Evolutionary conservation across 75 land plant genomes (phyloP).

Genomic region (Adiantum capillusveneris): DNA sequence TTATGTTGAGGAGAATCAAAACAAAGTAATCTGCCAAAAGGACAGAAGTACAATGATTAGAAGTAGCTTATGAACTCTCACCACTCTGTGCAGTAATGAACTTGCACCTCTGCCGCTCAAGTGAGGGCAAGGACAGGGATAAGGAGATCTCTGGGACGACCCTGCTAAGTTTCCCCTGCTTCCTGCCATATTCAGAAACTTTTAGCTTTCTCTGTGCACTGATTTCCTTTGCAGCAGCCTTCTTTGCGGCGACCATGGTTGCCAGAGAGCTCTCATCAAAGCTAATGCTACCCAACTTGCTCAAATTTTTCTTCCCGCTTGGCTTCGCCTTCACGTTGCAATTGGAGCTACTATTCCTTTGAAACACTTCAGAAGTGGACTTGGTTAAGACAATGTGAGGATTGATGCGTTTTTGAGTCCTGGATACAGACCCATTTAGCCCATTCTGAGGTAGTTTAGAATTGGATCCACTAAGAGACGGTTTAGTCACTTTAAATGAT

Average conservation of each 20-base stretch:
- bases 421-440: too few relatives aligned
- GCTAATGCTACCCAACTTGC: constrained; percentile 1
- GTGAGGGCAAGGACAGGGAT: background rate
- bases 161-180: constrained; percentile 14
- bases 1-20: background rate
- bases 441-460: background rate
- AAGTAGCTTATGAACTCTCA: too few relatives aligned
- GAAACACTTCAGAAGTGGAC: constrained; percentile 2
- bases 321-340: background rate
- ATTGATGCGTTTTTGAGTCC: background rate
- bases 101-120: constrained; percentile 54
- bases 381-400: background rate
- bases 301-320: background rate
- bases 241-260: constrained; percentile 46
- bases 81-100: constrained; percentile 84
- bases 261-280: constrained; percentile 26
- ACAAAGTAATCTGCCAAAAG: too few relatives aligned
- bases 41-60: too few relatives aligned
- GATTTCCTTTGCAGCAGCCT: constrained; percentile 36
- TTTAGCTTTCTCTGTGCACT: constrained; percentile 45
- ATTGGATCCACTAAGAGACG: too few relatives aligned
- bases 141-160: background rate
- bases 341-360: background rate
- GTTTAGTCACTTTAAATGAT: too few relatives aligned
- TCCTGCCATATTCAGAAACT: constrained; percentile 60